Conservation (phyloP, 108 stramenopile species). For the Cyclotella cryptica region DNA sequence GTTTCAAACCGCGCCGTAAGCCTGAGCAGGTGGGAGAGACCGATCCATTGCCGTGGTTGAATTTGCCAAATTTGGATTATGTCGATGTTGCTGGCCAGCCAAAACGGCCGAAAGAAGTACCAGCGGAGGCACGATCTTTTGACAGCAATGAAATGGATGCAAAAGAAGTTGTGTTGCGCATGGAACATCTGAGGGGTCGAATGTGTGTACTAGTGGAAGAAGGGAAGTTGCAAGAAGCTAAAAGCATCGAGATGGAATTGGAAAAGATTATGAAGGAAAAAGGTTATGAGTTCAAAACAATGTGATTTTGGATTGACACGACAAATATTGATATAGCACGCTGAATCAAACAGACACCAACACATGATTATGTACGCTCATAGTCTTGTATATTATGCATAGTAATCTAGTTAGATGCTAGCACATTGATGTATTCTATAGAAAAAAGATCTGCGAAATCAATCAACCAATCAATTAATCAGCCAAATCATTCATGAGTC, state of each 20-base stretch:
- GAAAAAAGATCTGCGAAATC: background rate
- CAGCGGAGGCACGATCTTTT: background rate
- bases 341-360: background rate
- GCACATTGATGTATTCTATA: too few relatives aligned
- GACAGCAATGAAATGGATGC: too few relatives aligned
- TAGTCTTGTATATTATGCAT: too few relatives aligned
- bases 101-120: conserved; percentile 26
- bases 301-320: background rate
- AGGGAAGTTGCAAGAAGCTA: conserved; percentile 61
- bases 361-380: background rate
- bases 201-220: conserved; percentile 48
- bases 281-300: conserved; percentile 46
- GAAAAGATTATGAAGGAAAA: conserved; percentile 57
- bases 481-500: conserved; percentile 65
- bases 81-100: conserved; percentile 80
- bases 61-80: conserved; percentile 75
- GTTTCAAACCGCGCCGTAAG: conserved; percentile 43
- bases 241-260: conserved; percentile 48
- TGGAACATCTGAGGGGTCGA: conserved; percentile 51
- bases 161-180: conserved; percentile 29
- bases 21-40: background rate
- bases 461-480: conserved; percentile 50
- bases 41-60: conserved; percentile 84
- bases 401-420: too few relatives aligned
- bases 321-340: background rate